Conservation (phyloP, 179 eudicot species). For the Spinacia oleracea region DNA sequence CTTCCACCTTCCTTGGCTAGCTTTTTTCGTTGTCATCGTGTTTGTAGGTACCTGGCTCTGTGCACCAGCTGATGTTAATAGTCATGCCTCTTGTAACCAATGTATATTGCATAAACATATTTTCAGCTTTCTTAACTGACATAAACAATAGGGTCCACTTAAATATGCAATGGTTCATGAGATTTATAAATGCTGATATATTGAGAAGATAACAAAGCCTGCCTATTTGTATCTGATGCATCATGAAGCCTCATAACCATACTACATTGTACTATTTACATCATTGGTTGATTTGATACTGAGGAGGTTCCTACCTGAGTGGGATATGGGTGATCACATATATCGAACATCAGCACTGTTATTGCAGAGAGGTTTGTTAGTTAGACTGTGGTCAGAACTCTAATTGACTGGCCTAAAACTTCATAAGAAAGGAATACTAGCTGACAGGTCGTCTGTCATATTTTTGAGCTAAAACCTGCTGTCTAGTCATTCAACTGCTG, state of each 20-base stretch:
- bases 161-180: conserved; percentile 6
- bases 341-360: neutral
- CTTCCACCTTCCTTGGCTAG: conserved; percentile 85
- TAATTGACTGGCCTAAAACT: neutral
- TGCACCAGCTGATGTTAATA: conserved; percentile 42
- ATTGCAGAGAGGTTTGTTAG: neutral
- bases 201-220: neutral
- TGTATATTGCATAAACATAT: neutral
- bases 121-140: neutral
- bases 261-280: neutral
- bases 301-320: neutral
- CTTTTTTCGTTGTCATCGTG: conserved; percentile 71
- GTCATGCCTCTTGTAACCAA: conserved; percentile 5
- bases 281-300: neutral
- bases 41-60: conserved; percentile 98
- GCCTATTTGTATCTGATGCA: neutral
- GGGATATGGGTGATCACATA: neutral
- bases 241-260: neutral
- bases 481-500: too few species aligned
- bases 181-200: neutral
- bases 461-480: neutral
- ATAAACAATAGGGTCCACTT: neutral
- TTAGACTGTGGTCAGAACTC: neutral
- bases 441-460: neutral
- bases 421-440: neutral